These are phyloP conservation scores for Aspergillus ostianus DNA, from an alignment of 495 filamentous ascomycete species.

Conservation along the genomic window DNA sequence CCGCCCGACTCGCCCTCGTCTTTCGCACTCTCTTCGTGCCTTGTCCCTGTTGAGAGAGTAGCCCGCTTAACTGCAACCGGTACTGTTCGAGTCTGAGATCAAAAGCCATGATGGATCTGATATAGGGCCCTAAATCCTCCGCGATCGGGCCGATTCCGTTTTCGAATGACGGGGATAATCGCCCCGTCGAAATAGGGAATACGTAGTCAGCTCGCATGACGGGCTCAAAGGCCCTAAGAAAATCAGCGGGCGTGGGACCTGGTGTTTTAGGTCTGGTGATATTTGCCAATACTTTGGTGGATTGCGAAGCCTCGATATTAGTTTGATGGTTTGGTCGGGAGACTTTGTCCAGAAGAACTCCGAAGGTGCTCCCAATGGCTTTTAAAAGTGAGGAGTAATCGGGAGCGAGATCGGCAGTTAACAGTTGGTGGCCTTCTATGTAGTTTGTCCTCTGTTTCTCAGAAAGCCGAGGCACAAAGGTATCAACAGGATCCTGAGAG, in stretches of 20 bases:
- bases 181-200: slow-evolving; percentile 28
- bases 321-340: slow-evolving; percentile 31
- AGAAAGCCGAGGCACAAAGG: slow-evolving; percentile 56
- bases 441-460: slow-evolving; percentile 63
- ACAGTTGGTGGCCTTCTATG: slow-evolving; percentile 56
- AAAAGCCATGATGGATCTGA: slow-evolving; percentile 74
- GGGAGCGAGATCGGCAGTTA: slow-evolving; percentile 49
- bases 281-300: slow-evolving; percentile 27
- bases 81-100: slow-evolving; percentile 69
- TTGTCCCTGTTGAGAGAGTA: slow-evolving; percentile 56
- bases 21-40: slow-evolving; percentile 64
- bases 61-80: slow-evolving; percentile 57
- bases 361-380: slow-evolving; percentile 35
- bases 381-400: slow-evolving; percentile 42
- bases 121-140: slow-evolving; percentile 79
- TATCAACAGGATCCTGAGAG: slow-evolving; percentile 53
- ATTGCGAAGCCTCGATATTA: slow-evolving; percentile 24
- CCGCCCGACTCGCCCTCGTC: slow-evolving; percentile 77
- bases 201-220: slow-evolving; percentile 34
- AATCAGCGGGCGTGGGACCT: slow-evolving; percentile 17
- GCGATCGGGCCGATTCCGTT: slow-evolving; percentile 59
- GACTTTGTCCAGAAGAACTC: slow-evolving; percentile 29
- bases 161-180: slow-evolving; percentile 65
- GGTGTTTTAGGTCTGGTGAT: slow-evolving; percentile 16
- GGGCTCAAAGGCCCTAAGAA: slow-evolving; percentile 34